Conservation (phyloP, 352 stramenopile species). For the Lagenidium giganteum region DNA sequence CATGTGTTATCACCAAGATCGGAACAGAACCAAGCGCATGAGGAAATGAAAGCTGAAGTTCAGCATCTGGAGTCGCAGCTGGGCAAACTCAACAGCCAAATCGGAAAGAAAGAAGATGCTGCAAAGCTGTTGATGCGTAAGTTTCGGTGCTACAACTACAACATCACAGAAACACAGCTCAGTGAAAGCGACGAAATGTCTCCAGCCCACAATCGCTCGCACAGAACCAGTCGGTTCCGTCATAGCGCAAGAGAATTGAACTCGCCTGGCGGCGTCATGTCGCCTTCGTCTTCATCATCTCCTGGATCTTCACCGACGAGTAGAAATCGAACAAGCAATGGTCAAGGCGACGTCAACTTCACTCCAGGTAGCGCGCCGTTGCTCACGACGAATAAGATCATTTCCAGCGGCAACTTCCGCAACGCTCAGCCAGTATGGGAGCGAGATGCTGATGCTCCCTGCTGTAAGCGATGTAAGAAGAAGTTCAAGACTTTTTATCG, state of each 20-base stretch:
- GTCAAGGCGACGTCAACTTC: conserved; percentile 32
- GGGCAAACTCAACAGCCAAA: conserved; percentile 56
- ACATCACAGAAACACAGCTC: conserved; percentile 49
- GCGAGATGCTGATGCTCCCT: conserved; percentile 71
- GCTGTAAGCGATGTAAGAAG: conserved; percentile 87
- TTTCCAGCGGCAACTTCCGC: conserved; percentile 51
- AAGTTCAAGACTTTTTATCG: conserved; percentile 84
- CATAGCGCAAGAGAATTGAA: no score
- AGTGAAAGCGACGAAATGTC: conserved; percentile 46
- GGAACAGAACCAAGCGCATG: conserved; percentile 21
- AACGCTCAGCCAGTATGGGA: conserved; percentile 84
- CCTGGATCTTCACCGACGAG: no score
- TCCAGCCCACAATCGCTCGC: conserved; percentile 24
- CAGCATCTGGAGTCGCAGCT: conserved; percentile 56
- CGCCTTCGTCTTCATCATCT: conserved; percentile 20
- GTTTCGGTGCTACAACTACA: conserved; percentile 84
- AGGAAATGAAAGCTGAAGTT: conserved; percentile 51
- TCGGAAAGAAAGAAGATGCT: conserved; percentile 51
- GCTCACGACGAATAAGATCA: conserved; percentile 60
- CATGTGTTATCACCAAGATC: conserved; percentile 11
- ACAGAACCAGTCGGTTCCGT: conserved; percentile 27
- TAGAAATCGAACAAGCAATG: no score
- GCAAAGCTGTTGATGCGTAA: conserved; percentile 51
- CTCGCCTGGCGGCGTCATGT: no score
- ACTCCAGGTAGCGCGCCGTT: conserved; percentile 57